Base-by-base conservation (phyloP, 345 rosid genomes). In the Excoecaria agallocha region DNA sequence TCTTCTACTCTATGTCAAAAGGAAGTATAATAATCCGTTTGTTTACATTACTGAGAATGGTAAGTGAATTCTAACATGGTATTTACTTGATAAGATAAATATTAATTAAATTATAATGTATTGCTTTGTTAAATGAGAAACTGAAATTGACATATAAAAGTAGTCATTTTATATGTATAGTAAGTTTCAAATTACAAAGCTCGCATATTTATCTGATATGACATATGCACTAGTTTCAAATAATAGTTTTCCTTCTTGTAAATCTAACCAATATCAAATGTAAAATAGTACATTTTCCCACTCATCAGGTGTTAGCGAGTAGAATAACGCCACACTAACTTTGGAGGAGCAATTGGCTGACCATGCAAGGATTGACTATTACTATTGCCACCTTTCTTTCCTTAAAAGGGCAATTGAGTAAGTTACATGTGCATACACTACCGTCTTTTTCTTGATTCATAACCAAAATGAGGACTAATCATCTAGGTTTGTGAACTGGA, bases 41-140 rank as follows among this genome's bases (percentile, higher is more conserved):
- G 78, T 82, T 37, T 84, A 81, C 79, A 79, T 86, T 12, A 86
- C 86, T 0, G 87, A 86, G 50, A 81, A 86, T 59, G 87, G 87
- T 84, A 73, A 68, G 12, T 1, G 61, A 52, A 12, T 48, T 25
- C 25, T 54, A 51, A 16, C 41, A 30, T 30, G 30, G 30, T 30
- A 30, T 30, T 30, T 30, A 30, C 30, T 19, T 24, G 45, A 4
- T 8, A 41, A 41, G 45, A 41, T 30, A 41, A 41, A 41, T 41
- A 41, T 41, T 41, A 41, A 41, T 8, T 4, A 41, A 41, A 4
- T 1, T 41, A 41, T 41, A 41, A 41, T 41, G 7, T 41, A 41
- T 41, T 41, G 45, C 45, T 41, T 41, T 41, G 45, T 41, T 41
- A 41, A 41, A 41, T 41, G 45, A 8, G 45, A 41, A 41, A 41